These are phyloP conservation scores for Pichia sp. DNA, from an alignment of 1,139 yeast species.

Conservation along the genomic window DNA sequence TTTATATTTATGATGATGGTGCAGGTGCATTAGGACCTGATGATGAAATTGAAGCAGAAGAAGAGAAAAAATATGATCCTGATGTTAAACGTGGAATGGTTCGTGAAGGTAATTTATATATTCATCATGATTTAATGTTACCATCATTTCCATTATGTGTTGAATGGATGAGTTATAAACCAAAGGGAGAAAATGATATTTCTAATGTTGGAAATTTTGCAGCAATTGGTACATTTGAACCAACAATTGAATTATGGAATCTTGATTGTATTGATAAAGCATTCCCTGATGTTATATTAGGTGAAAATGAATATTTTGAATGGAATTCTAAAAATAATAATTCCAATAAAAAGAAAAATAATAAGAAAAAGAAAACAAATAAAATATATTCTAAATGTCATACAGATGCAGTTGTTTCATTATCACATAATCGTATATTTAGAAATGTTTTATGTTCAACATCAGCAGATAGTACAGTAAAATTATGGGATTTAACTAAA, in stretches of 20 bases:
- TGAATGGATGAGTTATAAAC: constrained; percentile 84
- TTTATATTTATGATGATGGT: constrained; percentile 91
- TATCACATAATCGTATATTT: constrained; percentile 75
- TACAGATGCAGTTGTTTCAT: constrained; percentile 87
- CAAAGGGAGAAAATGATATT: constrained; percentile 39
- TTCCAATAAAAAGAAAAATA: constrained; percentile 22
- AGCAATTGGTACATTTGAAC: constrained; percentile 95
- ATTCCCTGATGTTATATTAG: constrained; percentile 89
- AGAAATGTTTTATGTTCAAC: constrained; percentile 88
- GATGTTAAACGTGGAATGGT: constrained; percentile 65
- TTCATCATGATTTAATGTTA: constrained; percentile 94
- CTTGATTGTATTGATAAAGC: constrained; percentile 88
- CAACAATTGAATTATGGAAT: constrained; percentile 96
- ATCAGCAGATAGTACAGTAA: constrained; percentile 91
- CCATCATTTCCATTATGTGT: constrained; percentile 97
- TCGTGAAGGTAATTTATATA: constrained; percentile 73
- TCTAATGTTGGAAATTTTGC: constrained; percentile 76
- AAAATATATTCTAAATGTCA: constrained; percentile 54
- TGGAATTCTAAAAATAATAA: constrained; percentile 12
- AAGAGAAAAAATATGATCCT: constrained; percentile 55
- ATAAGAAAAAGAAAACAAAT: constrained; percentile 35
- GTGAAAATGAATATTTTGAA: constrained; percentile 48
- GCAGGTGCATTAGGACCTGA: constrained; percentile 60
- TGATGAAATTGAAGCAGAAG: constrained; percentile 47
- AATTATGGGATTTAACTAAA: constrained; percentile 84